Evolutionary conservation across 2,329 filamentous ascomycete genomes (phyloP), one percentile per base, ranked within the genome.

Genomic region (Trichoderma atroviride): DNA sequence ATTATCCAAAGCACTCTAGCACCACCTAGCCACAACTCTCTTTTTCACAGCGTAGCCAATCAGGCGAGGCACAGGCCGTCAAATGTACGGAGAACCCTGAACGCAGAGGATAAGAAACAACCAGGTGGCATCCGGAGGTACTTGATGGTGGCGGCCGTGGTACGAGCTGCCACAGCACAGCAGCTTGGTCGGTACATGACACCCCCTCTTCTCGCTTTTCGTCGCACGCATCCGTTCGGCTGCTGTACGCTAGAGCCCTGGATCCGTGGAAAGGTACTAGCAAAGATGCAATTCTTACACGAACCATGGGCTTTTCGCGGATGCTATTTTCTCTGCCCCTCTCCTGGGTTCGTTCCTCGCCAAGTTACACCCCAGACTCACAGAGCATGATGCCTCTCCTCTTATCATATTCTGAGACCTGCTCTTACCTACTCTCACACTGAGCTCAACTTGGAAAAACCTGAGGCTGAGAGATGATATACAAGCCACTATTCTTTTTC

Each of bases 241-340:
- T 57, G 53, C 11, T 57, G 53, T 58, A 29, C 63, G 63, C 63
- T 66, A 66, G 56, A 33, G 53, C 52, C 53, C 37, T 58, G 35
- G 63, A 50, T 66, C 53, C 63, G 56, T 31, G 37, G 50, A 57
- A 61, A 67, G 63, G 56, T 40, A 40, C 31, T 69, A 73, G 71
- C 70, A 70, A 70, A 71, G 59, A 76, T 76, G 75, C 74, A 57
- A 75, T 73, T 76, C 72, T 74, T 62, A 35, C 71, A 73, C 73
- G 74, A 75, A 68, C 72, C 73, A 76, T 75, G 71, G 33, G 13
- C 55, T 52, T 71, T 66, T 55, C 52, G 60, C 64, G 61, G 53
- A 73, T 75, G 73, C 70, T 61, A 64, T 16, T 57, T 55, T 19
- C 72, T 71, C 68, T 57, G 70, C 72, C 59, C 55, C 69, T 72